A percentile compares a stretch with the other conserved stretches of the same genome.
These are phyloP conservation scores for Microcyclospora tardicrescens DNA, from an alignment of 2,329 filamentous ascomycete species.

Conservation along the genomic window DNA sequence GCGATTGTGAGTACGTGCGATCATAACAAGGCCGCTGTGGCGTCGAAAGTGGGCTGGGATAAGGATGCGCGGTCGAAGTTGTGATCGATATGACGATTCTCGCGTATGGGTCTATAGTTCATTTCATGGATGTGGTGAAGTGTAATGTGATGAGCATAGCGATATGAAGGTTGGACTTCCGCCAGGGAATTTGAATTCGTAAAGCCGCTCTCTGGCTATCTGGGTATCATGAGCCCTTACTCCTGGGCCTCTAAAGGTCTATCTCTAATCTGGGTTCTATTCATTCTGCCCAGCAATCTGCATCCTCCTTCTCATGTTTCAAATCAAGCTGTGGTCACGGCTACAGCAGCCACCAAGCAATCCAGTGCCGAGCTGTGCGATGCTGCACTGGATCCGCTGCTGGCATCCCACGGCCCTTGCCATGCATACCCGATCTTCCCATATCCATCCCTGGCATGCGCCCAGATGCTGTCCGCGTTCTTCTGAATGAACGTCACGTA, in stretches of 20 bases:
- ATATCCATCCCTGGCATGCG: conserved; percentile 38
- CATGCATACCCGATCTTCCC: conserved; percentile 45
- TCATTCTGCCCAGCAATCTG: too few species aligned
- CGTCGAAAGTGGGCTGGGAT: conserved; percentile 10
- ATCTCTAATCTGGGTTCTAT: too few species aligned
- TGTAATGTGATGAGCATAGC: too few species aligned
- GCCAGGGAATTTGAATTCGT: too few species aligned
- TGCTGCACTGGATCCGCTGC: conserved; percentile 34
- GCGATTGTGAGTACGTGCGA: conserved; percentile 23
- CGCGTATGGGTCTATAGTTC: too few species aligned
- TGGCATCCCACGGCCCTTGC: conserved; percentile 43
- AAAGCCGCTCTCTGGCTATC: too few species aligned
- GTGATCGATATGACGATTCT: neutral
- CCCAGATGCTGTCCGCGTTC: conserved; percentile 55
- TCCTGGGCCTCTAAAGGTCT: too few species aligned
- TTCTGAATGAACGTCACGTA: conserved; percentile 43
- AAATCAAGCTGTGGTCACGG: neutral
- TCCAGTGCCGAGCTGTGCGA: conserved; percentile 56
- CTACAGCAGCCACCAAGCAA: conserved; percentile 47
- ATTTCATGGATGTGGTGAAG: too few species aligned
- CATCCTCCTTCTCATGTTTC: too few species aligned
- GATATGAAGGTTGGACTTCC: too few species aligned
- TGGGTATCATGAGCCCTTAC: too few species aligned
- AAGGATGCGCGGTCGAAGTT: conserved; percentile 2
- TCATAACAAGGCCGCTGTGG: conserved; percentile 22